phyloP scores from a whole-genome alignment of 257 asterid genomes.

The Solanum infundibuliforme region DNA sequence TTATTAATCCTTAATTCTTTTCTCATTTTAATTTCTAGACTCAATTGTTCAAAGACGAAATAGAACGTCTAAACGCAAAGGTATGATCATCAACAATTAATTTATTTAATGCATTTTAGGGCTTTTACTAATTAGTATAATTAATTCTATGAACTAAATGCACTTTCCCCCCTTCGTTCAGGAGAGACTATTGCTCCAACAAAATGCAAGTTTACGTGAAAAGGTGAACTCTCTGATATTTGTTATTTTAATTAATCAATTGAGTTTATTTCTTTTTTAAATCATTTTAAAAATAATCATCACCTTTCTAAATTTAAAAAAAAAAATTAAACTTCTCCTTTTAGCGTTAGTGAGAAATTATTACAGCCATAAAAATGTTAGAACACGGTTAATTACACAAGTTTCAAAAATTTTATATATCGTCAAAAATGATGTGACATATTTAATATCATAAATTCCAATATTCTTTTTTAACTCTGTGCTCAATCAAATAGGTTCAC shows the following conservation, averaged over 20 bases:
- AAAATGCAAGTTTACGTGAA: constrained; percentile 13
- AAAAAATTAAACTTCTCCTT: no score
- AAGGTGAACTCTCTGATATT: constrained; percentile 9
- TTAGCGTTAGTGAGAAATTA: not conserved
- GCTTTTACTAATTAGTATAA: not conserved
- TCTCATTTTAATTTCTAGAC: constrained; percentile 6
- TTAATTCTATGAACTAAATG: not conserved
- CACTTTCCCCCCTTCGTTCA: not conserved
- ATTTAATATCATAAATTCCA: not conserved
- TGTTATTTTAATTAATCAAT: not conserved
- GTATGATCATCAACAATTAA: constrained; percentile 2
- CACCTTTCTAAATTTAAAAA: not conserved
- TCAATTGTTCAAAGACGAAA: constrained; percentile 18
- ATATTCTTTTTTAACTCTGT: not conserved
- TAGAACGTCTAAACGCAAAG: constrained; percentile 15
- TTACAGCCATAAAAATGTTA: no score
- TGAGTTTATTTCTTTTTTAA: not conserved
- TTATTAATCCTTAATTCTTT: not conserved
- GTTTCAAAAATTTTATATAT: not conserved
- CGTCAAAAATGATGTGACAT: not conserved
- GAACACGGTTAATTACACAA: no score
- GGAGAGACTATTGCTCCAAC: constrained; percentile 17
- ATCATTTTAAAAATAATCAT: not conserved
- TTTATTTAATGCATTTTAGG: not conserved
- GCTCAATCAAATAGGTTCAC: not conserved